Evolutionary conservation across 768 basidiomycete species (phyloP), one percentile per base, ranked within the genome.

Genomic region (Pleurotus cornucopiae): DNA sequence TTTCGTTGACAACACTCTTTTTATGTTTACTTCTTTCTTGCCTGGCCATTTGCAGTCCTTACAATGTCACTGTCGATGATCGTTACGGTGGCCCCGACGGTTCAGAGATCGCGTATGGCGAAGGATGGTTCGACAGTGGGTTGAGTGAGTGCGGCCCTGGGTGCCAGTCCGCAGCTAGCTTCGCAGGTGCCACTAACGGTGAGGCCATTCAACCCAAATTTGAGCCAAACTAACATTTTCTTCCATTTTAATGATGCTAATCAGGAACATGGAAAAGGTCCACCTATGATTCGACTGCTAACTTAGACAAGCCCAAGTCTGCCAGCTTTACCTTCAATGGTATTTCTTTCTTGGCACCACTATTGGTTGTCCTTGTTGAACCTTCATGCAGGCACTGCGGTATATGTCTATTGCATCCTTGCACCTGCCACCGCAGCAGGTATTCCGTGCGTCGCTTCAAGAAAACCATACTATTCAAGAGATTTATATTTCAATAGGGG

Each of bases 111-210:
- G 12, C 18, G 6, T 53, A 53, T 21, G 18, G 39, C 13, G 38
- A 53, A 20, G 51, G 51, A 53, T 53, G 51, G 51, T 39, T 40
- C 11, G 51, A 53, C 25, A 53, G 51, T 20, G 49, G 49, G n/a
- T 20, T 52, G 7, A 39, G 26, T 30, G 26, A 30, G 26, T 30
- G 26, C 9, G 26, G 26, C 26, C 6, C 1, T 9, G 26, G 26
- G 26, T 30, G 26, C 26, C 26, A 30, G 26, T 30, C 26, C 26
- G 6, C 9, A 5, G 6, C 26, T 30, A 9, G 6, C 26, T 30
- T 30, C 26, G 18, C 16, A 52, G 23, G 6, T 52, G 49, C 21
- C 14, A n/a, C 14, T 6, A n/a, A 16, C 40, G 49, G 9, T 18
- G 16, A 9, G 12, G 11, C 26, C 34, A 37, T 18, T 7, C 37